Base-by-base conservation (phyloP, 2,329 filamentous ascomycete genomes). In the Paraphaeosphaeria sporulosa region DNA sequence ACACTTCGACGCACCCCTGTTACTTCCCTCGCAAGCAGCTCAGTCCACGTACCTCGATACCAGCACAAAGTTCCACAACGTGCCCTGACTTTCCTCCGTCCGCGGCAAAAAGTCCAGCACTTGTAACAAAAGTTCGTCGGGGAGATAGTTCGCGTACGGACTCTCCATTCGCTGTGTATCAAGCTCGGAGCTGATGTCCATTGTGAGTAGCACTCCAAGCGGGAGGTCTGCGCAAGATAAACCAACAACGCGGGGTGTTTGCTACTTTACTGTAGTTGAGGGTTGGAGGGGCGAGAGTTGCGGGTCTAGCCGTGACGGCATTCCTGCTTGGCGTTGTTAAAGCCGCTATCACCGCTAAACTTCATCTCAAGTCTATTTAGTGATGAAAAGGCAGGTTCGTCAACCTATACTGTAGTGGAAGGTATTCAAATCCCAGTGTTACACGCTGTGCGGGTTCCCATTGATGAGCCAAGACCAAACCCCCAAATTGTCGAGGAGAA, bases 101-200 rank as follows among this genome's bases (percentile, higher is more conserved):
- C 60, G 67, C n/a, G 74, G 72, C 49, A 85, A 62, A 63, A 80
- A 80, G 47, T 74, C 72, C 34, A 86, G 67, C 55, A 87, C 82
- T 27, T 83, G 75, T 21, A 84, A 71, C 48, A 88, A 63, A 27
- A 88, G 76, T 70, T 88, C 86, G 59, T 83, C 80, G 4, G 86
- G 85, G 3, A 87, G 80, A 65, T 84, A 79, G 48, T 61, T 73
- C 19, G 65, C 64, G 51, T 64, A 62, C 40, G 30, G 17, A 4
- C 10, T 10, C 13, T 46, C 46, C 19, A 19, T 12, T 13, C 25
- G 21, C 23, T 42, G 34, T 21, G 42, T 10, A 19, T 42, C 21
- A 1, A 52, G 12, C 12, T 44, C 47, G 40, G 15, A 8, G 27
- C 42, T 40, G 23, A 55, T 2, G 19, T 55, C 25, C 43, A 38